Evolutionary conservation across 2,329 filamentous ascomycete genomes (phyloP).

Genomic region (Fonsecaea nubica): DNA sequence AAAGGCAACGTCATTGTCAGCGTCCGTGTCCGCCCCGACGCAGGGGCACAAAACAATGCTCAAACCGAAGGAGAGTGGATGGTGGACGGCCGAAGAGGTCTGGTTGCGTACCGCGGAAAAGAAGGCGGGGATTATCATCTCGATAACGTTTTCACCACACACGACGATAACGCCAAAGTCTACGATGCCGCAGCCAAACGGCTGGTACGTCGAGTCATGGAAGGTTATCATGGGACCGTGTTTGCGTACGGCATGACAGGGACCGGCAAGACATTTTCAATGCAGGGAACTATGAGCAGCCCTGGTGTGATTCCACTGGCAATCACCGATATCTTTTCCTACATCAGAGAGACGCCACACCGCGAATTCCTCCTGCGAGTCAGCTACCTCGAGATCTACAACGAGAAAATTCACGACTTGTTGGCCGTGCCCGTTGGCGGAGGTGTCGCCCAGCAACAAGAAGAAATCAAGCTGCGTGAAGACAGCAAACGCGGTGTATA

Average conservation of each 20-base stretch:
- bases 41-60: slow-evolving; percentile 65
- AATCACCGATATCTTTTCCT: slow-evolving; percentile 98
- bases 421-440: slow-evolving; percentile 74
- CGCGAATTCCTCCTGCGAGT: slow-evolving; percentile 93
- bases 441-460: slow-evolving; percentile 63
- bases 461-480: slow-evolving; percentile 96
- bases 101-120: slow-evolving; percentile 83
- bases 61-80: slow-evolving; percentile 84
- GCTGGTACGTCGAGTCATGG: slow-evolving; percentile 94
- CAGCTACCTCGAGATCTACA: slow-evolving; percentile 98
- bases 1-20: slow-evolving; percentile 98
- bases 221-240: slow-evolving; percentile 97
- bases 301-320: slow-evolving; percentile 96
- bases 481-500: slow-evolving; percentile 97
- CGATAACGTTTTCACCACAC: slow-evolving; percentile 94
- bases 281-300: slow-evolving; percentile 96
- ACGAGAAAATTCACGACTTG: slow-evolving; percentile 94
- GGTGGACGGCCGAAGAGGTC: slow-evolving; percentile 80
- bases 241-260: slow-evolving; percentile 97
- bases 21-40: slow-evolving; percentile 88
- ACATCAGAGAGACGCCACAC: slow-evolving; percentile 94
- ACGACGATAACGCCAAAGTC: slow-evolving; percentile 92
- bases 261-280: slow-evolving; percentile 98
- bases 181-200: slow-evolving; percentile 95
- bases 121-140: slow-evolving; percentile 94